phyloP scores from a whole-genome alignment of 2,329 filamentous ascomycete species.

The Rhynchosporium secalis region DNA sequence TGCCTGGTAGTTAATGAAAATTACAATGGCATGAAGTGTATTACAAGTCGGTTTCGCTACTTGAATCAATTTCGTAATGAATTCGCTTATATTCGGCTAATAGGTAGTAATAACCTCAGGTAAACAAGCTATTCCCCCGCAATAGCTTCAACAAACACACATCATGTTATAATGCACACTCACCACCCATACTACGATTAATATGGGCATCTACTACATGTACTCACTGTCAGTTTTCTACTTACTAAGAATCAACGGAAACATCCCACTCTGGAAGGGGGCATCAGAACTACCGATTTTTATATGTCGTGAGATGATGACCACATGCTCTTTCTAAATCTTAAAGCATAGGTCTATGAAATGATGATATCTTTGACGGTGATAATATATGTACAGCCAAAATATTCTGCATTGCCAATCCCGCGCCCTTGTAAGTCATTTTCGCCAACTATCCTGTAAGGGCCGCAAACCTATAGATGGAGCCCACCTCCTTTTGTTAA shows the following conservation, averaged over 20 bases:
- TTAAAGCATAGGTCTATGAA: background rate
- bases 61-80: too few relatives aligned
- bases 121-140: too few relatives aligned
- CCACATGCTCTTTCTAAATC: background rate
- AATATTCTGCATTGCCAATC: background rate
- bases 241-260: background rate
- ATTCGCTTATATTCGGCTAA: too few relatives aligned
- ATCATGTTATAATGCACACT: background rate
- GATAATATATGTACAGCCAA: background rate
- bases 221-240: background rate
- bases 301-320: background rate
- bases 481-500: background rate
- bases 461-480: background rate
- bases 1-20: too few relatives aligned
- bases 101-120: too few relatives aligned
- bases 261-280: background rate
- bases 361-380: background rate
- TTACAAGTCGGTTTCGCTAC: too few relatives aligned
- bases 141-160: too few relatives aligned
- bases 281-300: background rate
- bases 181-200: background rate
- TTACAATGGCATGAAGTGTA: too few relatives aligned
- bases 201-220: background rate
- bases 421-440: background rate
- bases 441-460: background rate